phyloP scores from a whole-genome alignment of 2,329 filamentous ascomycete species.

The Calonectria pseudoturangicola region DNA sequence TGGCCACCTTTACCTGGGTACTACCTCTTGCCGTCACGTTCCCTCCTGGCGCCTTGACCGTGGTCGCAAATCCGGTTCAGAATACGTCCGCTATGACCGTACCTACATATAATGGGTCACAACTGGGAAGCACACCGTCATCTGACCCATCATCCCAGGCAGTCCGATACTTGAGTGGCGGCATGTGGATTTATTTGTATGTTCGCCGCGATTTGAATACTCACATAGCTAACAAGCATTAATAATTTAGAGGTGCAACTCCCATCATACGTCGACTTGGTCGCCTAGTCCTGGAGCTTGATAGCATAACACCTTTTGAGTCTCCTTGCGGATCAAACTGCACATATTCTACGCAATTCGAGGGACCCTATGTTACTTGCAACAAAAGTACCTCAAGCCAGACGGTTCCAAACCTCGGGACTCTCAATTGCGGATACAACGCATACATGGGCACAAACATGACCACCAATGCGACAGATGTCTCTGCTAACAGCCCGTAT shows the following conservation, averaged over 20 bases:
- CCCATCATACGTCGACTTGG: not conserved
- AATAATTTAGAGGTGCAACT: not conserved
- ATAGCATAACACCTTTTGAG: not conserved
- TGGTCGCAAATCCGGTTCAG: not conserved
- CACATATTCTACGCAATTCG: conserved; percentile 1
- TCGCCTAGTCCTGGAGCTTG: conserved; percentile 7
- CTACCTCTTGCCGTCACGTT: conserved; percentile 1
- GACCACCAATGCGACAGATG: not conserved
- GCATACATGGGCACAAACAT: not conserved
- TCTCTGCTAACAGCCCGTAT: not conserved
- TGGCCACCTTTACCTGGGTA: conserved; percentile 9
- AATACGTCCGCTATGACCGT: not conserved
- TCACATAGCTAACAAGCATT: not conserved
- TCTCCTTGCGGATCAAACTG: not conserved
- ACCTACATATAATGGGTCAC: not conserved
- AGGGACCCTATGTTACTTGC: not conserved
- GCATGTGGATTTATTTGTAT: not conserved
- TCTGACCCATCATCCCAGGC: not conserved
- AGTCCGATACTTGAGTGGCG: not conserved
- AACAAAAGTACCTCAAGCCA: not conserved
- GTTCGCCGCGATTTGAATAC: not conserved
- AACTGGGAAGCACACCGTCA: not conserved
- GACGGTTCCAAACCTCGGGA: not conserved
- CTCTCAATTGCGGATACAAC: not conserved
- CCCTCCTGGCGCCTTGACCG: not conserved